phyloP scores from a whole-genome alignment of 768 basidiomycete genomes.

The Fistulinella prunicolor region DNA sequence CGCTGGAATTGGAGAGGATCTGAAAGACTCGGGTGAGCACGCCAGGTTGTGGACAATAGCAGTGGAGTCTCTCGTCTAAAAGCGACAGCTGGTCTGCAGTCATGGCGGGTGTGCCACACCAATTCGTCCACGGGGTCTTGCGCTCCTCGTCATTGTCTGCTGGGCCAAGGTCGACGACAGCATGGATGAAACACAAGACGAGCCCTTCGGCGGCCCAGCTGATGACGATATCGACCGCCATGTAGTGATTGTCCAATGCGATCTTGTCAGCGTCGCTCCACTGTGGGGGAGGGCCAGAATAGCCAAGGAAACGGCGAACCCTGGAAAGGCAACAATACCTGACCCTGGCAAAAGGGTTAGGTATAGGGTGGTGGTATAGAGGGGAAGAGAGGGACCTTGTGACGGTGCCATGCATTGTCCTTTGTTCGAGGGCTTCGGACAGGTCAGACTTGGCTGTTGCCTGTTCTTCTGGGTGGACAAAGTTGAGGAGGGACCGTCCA shows the following conservation, averaged over 20 bases:
- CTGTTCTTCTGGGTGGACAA: constrained; percentile 85
- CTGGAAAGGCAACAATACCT: constrained; percentile 75
- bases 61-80: constrained; percentile 57
- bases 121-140: constrained; percentile 81
- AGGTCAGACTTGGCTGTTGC: constrained; percentile 72
- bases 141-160: constrained; percentile 71
- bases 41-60: constrained; percentile 49
- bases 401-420: constrained; percentile 79
- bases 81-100: constrained; percentile 52
- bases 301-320: constrained; percentile 71
- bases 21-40: constrained; percentile 71
- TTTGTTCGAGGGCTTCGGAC: constrained; percentile 65
- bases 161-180: constrained; percentile 66
- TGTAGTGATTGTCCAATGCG: constrained; percentile 68
- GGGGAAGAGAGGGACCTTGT: constrained; percentile 51
- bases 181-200: constrained; percentile 87
- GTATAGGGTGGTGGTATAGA: constrained; percentile 13
- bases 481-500: constrained; percentile 67
- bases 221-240: constrained; percentile 86
- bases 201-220: constrained; percentile 87
- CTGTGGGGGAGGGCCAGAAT: constrained; percentile 48
- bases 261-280: constrained; percentile 71
- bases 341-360: constrained; percentile 48
- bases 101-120: constrained; percentile 80
- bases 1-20: constrained; percentile 56